phyloP scores from a whole-genome alignment of 352 stramenopile genomes.

The Pythium aquatile region DNA sequence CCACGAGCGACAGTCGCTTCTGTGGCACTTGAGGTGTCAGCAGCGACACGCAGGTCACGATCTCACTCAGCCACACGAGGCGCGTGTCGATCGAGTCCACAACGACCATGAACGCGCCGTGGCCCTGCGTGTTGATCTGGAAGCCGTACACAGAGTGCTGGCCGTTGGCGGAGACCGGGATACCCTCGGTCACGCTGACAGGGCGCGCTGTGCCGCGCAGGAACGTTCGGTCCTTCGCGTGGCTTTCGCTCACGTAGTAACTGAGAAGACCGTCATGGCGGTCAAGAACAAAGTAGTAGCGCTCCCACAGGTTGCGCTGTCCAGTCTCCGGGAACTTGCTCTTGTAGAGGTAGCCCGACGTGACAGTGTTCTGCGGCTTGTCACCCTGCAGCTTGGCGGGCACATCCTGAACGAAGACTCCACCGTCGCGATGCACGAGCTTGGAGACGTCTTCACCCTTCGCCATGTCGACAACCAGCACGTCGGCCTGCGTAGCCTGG shows the following conservation, averaged over 20 bases:
- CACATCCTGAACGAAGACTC: slow-evolving; percentile 65
- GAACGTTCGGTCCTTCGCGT: slow-evolving; percentile 84
- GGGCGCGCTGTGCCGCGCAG: slow-evolving; percentile 75
- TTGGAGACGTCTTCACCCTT: slow-evolving; percentile 81
- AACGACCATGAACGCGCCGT: slow-evolving; percentile 81
- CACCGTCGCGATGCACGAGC: slow-evolving; percentile 73
- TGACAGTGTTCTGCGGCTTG: slow-evolving; percentile 58
- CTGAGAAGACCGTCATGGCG: slow-evolving; percentile 67
- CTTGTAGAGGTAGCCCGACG: slow-evolving; percentile 88
- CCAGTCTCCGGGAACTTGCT: slow-evolving; percentile 83
- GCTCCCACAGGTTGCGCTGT: slow-evolving; percentile 80
- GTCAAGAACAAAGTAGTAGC: slow-evolving; percentile 85
- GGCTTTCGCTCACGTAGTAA: slow-evolving; percentile 86
- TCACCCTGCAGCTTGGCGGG: slow-evolving; percentile 27
- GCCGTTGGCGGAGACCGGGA: slow-evolving; percentile 63
- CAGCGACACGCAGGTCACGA: slow-evolving; percentile 50
- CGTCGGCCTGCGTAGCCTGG: slow-evolving; percentile 53
- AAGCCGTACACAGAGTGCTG: slow-evolving; percentile 80
- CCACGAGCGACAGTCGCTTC: slow-evolving; percentile 58
- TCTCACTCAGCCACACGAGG: slow-evolving; percentile 79
- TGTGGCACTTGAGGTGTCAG: slow-evolving; percentile 37
- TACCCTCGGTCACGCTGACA: slow-evolving; percentile 77
- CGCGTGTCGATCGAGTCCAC: slow-evolving; percentile 85
- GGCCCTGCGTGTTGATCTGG: slow-evolving; percentile 86
- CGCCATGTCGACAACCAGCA: slow-evolving; percentile 77